A percentile compares a stretch with the other conserved stretches of the same genome.
phyloP scores from a whole-genome alignment of 1,139 yeast species.

The Diutina pseudorugosa region DNA sequence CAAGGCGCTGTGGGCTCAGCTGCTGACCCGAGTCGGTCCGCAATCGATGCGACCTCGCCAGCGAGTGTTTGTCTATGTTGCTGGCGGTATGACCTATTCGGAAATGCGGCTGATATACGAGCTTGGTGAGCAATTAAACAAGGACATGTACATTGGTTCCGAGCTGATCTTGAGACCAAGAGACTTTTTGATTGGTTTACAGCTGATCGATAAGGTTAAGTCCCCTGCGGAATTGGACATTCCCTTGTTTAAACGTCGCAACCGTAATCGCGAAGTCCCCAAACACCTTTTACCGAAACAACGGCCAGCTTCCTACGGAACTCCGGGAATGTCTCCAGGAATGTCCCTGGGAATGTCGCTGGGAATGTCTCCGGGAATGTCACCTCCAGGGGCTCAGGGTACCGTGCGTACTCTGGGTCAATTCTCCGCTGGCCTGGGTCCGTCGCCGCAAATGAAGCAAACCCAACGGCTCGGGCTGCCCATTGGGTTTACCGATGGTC shows the following conservation, averaged over 20 bases:
- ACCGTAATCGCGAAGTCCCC: conserved; percentile 21
- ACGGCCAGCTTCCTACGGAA: neutral
- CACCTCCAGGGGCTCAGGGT: neutral
- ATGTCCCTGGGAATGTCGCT: neutral
- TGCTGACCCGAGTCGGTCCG: neutral
- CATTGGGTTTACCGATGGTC: neutral
- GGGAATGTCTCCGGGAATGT: neutral
- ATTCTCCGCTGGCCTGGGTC: neutral
- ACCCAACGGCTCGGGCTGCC: conserved; percentile 1
- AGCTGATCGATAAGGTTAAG: conserved; percentile 26
- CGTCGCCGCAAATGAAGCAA: neutral
- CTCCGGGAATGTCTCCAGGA: neutral
- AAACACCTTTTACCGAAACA: conserved; percentile 14
- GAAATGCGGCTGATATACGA: conserved; percentile 75
- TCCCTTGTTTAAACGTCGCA: conserved; percentile 17
- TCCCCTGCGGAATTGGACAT: conserved; percentile 22
- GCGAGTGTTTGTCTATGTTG: conserved; percentile 64
- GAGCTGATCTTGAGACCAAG: conserved; percentile 65
- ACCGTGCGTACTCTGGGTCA: neutral
- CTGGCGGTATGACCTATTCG: conserved; percentile 83
- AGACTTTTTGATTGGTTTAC: conserved; percentile 35
- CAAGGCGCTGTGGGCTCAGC: conserved; percentile 69
- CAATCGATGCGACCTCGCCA: conserved; percentile 39
- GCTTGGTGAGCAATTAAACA: conserved; percentile 45
- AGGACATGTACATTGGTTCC: conserved; percentile 76